A percentile compares a stretch with the other conserved stretches of the same genome.
Conservation (phyloP, 495 filamentous ascomycete genomes). For the Neurospora tetraspora region DNA sequence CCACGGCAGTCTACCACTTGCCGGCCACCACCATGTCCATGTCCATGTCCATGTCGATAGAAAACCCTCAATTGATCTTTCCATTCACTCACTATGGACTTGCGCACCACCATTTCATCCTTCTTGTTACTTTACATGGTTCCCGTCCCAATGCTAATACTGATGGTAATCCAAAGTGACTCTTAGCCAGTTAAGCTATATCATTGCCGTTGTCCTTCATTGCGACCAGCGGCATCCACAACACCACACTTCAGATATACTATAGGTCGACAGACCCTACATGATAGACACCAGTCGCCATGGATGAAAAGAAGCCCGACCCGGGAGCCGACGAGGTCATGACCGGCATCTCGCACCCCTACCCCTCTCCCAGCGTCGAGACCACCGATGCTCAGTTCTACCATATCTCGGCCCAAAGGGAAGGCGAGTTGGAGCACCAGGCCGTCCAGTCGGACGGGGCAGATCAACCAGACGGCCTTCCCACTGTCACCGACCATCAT, state of each 20-base stretch:
- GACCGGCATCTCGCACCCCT: constrained; percentile 16
- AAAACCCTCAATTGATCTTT: background rate
- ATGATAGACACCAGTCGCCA: background rate
- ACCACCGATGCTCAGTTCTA: constrained; percentile 19
- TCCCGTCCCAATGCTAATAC: constrained; percentile 9
- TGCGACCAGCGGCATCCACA: background rate
- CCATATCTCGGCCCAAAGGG: constrained; percentile 13
- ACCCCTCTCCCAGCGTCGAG: constrained; percentile 19
- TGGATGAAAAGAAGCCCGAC: constrained; percentile 17
- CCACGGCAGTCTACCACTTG: background rate
- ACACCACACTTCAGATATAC: background rate
- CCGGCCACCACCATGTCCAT: background rate
- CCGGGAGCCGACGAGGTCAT: constrained; percentile 12
- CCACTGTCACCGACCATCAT: constrained; percentile 8
- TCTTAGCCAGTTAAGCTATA: background rate
- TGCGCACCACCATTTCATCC: background rate
- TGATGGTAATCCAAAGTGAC: constrained; percentile 10
- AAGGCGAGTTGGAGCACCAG: constrained; percentile 12
- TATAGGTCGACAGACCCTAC: background rate
- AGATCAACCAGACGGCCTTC: constrained; percentile 7
- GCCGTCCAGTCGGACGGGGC: constrained; percentile 5
- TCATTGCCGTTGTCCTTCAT: background rate
- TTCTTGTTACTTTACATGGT: background rate
- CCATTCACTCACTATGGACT: background rate
- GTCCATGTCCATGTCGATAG: background rate